Evolutionary conservation across 768 basidiomycete species (phyloP).

Genomic region (Coprinopsis strossmayeri): DNA sequence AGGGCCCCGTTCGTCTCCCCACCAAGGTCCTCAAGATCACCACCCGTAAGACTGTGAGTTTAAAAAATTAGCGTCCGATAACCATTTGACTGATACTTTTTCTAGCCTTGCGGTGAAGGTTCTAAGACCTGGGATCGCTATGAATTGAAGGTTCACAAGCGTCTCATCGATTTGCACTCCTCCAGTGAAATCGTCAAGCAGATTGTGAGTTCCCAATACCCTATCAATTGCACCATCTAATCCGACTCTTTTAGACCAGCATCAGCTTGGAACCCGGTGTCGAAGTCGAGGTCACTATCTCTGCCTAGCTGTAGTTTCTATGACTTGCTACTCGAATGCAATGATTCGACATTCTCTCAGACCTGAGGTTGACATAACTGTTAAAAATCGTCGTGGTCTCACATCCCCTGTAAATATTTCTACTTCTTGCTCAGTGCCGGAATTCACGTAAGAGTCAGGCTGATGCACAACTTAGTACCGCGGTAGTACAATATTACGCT

Average conservation of each 20-base stretch:
- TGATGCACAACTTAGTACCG: too few relatives aligned
- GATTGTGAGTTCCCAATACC: constrained; percentile 69
- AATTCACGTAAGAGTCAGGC: too few relatives aligned
- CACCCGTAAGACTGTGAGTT: constrained; percentile 93
- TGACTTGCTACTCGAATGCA: too few relatives aligned
- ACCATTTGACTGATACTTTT: constrained; percentile 6
- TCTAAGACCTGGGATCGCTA: constrained; percentile 99
- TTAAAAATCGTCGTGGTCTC: too few relatives aligned
- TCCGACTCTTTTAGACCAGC: constrained; percentile 59
- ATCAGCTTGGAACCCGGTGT: constrained; percentile 99
- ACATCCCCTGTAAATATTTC: too few relatives aligned
- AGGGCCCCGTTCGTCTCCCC: constrained; percentile 97
- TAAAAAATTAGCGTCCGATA: neutral
- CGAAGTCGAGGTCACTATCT: constrained; percentile 98
- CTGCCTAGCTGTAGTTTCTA: constrained; percentile 46
- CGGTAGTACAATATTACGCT: too few relatives aligned
- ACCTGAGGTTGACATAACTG: too few relatives aligned
- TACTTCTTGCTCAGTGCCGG: too few relatives aligned
- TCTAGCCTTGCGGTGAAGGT: constrained; percentile 98
- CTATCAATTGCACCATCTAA: neutral
- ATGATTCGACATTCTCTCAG: too few relatives aligned
- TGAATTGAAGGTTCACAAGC: constrained; percentile 99
- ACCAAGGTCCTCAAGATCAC: constrained; percentile 99
- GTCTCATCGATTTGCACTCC: constrained; percentile 97
- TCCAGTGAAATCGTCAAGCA: constrained; percentile 99